Conservation (phyloP, 2,329 filamentous ascomycete species). For the Aspergillus sojae region DNA sequence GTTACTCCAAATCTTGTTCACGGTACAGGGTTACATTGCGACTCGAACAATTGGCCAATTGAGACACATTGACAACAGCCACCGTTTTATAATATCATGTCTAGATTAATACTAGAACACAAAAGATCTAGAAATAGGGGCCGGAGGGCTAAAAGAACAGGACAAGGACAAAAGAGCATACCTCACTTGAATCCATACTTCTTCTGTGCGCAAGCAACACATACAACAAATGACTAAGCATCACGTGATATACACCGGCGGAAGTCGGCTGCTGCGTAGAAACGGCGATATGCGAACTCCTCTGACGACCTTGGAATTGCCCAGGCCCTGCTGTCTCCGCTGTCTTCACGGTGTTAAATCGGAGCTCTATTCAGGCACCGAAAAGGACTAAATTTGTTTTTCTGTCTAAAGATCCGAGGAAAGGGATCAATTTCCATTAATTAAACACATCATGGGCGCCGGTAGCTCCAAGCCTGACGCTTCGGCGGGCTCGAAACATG, state of each 20-base stretch:
- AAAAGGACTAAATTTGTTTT: not conserved
- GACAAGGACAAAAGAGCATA: not conserved
- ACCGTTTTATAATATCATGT: not conserved
- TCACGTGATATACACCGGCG: constrained; percentile 26
- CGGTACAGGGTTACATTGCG: not conserved
- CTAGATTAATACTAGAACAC: not conserved
- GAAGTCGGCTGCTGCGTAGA: constrained; percentile 22
- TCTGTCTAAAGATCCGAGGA: not conserved
- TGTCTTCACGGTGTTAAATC: constrained; percentile 6
- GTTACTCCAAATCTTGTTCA: not conserved
- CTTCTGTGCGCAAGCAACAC: not conserved
- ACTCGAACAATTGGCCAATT: not conserved
- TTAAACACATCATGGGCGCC: constrained; percentile 57
- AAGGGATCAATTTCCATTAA: not conserved
- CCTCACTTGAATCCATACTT: not conserved
- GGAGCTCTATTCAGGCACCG: not conserved
- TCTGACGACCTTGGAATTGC: constrained; percentile 20
- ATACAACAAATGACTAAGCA: constrained; percentile 15
- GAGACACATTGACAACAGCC: not conserved
- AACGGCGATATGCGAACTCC: constrained; percentile 20
- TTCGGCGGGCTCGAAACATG: constrained; percentile 56
- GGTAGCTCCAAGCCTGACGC: constrained; percentile 63
- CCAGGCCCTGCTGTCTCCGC: constrained; percentile 12
- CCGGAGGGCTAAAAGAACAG: not conserved
- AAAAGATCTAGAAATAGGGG: not conserved